Base-by-base conservation (phyloP, 805 yeast species). In the Candida andamanensis region DNA sequence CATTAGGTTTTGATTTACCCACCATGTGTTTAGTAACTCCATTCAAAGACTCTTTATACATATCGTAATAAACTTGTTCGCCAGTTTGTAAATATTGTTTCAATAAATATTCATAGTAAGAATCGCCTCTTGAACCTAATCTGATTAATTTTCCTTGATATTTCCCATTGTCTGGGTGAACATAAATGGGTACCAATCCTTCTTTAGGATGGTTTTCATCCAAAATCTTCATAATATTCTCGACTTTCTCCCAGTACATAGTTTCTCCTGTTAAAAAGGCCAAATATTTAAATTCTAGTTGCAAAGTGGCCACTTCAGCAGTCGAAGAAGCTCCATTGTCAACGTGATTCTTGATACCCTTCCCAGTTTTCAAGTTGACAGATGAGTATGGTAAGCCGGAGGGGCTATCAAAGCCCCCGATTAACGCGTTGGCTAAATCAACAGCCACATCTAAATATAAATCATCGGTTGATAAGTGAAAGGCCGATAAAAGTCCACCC, bases 41-140 rank as follows among this genome's bases (percentile, higher is more conserved):
- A 18, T 67, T 72, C 25, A 83, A 79, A 0, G 94, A 67, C 52
- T 82, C 84, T 42, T 78, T 73, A 56, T 86, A 89, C 80, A 87
- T 76, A 10, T 74, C 72, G 47, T 76, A 63, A 56, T 85, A 87
- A 8, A 81, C 51, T 2, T 58, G 57, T 42, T 78, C 83, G 35
- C 69, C 68, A 2, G 96, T 85, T 55, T 84, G 89, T 42, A 89
- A 58, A 49, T 81, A 85, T 57, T 86, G 95, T 55, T 87, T 87
- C 42, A 87, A 65, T 27, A 89, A 63, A 52, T 86, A 86, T 59
- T 89, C 96, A 51, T 89, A 87, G 54, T 87, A 89, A 1, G 95
- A 85, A 57, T 87, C 97, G 29, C 95, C 97, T 45, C 96, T 69
- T 1, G 95, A 82, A 0, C 97, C 97, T 35, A 89, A 61, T 41